Evolutionary conservation across 1,284 basidiomycete genomes (phyloP), one percentile per base, ranked within the genome.

Genomic region (Fomitiporia mediterranea): DNA sequence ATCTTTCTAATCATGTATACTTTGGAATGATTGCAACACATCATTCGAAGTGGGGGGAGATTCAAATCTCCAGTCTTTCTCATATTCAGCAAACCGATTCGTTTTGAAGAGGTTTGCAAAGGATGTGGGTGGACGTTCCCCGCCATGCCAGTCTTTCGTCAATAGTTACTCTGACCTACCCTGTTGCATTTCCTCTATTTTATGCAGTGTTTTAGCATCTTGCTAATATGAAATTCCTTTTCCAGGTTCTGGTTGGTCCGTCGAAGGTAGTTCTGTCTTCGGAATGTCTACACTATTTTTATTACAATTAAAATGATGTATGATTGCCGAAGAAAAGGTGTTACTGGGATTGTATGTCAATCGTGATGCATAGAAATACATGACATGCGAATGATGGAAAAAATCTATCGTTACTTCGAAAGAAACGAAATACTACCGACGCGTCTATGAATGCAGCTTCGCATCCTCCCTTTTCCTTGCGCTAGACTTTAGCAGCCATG

Each of bases 401-500:
- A 30, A 23, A 30, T 47, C 44, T 47, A 40, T n/a, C 19, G 15
- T 21, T 17, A 11, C 23, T 21, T 23, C 15, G 23, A 27, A 32
- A n/a, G 6, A 23, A 23, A 25, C 19, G 8, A 25, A 23, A 6
- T 13, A 4, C 27, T 27, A 6, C 35, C 19, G 7, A 19, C 13
- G 32, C 25, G 34, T 42, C 19, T 23, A 34, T 3, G 11, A 28
- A n/a, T n/a, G n/a, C 27, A 57, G 53, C 27, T 56, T 56, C n/a
- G 35, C 35, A 17, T 61, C 55, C n/a, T 68, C 68, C 37, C 71
- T 63, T 27, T 65, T 65, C 4, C 61, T 73, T 44, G 86, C 88
- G 6, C 77, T 77, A 8, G 79, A 80, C 62, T 87, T 76, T 57
- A 94, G 74, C 27, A 89, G 68, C 91, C 91, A 94, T 0, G 91